A percentile compares a stretch with the other conserved stretches of the same genome.
Conservation (phyloP, 176 grass and related monocot species). For the Dactylis glomerata region DNA sequence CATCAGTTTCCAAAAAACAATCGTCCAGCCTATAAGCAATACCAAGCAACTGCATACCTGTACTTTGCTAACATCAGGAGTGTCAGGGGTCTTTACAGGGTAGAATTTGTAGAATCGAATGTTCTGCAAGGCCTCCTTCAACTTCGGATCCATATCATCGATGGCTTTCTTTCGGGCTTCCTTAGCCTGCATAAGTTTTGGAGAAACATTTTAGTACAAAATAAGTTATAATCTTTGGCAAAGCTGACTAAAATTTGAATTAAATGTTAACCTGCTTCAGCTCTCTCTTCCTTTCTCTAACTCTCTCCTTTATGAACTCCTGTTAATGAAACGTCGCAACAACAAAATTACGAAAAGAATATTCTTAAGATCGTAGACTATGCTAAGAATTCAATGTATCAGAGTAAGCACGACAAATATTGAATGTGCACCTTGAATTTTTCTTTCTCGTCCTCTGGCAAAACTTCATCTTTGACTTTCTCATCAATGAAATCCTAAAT, state of each 20-base stretch:
- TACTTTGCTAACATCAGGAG: conserved; percentile 69
- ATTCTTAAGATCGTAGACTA: not conserved
- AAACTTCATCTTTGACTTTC: conserved; percentile 51
- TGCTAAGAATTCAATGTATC: not conserved
- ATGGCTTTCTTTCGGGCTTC: conserved; percentile 84
- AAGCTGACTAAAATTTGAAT: not conserved
- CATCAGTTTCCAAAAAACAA: not conserved
- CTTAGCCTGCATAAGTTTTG: conserved; percentile 53
- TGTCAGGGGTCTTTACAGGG: conserved; percentile 57
- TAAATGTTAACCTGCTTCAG: conserved; percentile 55
- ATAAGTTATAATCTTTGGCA: not conserved
- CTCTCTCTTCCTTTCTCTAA: conserved; percentile 70
- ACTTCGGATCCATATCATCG: conserved; percentile 74
- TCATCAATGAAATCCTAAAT: conserved; percentile 72
- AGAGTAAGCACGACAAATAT: not conserved
- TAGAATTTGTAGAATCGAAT: conserved; percentile 94
- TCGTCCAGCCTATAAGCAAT: not conserved
- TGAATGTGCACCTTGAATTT: conserved; percentile 59
- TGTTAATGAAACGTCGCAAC: conserved; percentile 24
- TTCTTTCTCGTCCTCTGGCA: conserved; percentile 82
- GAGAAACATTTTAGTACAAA: not conserved
- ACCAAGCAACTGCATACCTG: conserved; percentile 45
- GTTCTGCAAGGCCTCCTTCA: conserved; percentile 62
- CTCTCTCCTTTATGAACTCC: conserved; percentile 78
- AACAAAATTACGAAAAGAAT: not conserved